Evolutionary conservation across 148 eudicot species (phyloP), one percentile per base, ranked within the genome.

Genomic region (Camellia granthamiana): DNA sequence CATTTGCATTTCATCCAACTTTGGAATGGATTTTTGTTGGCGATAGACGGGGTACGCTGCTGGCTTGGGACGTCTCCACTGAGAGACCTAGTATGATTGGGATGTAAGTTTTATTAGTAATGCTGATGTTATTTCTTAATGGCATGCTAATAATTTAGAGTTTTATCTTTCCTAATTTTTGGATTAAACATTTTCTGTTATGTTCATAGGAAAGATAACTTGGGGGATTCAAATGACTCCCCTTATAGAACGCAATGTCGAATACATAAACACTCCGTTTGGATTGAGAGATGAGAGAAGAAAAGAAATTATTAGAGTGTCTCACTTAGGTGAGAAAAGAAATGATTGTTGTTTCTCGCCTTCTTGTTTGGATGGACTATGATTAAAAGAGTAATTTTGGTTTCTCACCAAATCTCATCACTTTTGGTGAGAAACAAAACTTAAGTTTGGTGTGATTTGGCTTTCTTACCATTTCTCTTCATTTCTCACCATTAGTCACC

Each of bases 11-110:
- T 81, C 99, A 96, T 87, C 99, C 99, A 81, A 91, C 86, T 63
- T 79, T 96, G 84, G 99, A 93, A 83, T 93, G 98, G 99, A 82
- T 93, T 83, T 93, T 93, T 85, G 92, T 96, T 83, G 98, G 99
- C 54, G 99, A 96, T 84, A 88, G 94, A 66, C 89, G 94, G 77
- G 99, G 99, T 38, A 90, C 99, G 58, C 91, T 96, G 72, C 88
- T 96, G 88, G 98, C 99, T 77, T 96, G 99, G 99, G 99, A 96
- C 87, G 99, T 96, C 42, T 96, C 99, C 72, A 96, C 99, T 23
- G 98, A 96, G 89, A 92, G 98, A 80, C 98, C 99, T 75, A 90
- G 84, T 78, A 93, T 96, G 99, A 96, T 96, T 88, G 99, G 99
- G 83, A 93, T 96, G 99, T 96, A 84, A 90, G 92, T 87, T 78